Evolutionary conservation across 78 protist genomes (phyloP).

Genomic region (Dictyostelium brefeldianum): DNA sequence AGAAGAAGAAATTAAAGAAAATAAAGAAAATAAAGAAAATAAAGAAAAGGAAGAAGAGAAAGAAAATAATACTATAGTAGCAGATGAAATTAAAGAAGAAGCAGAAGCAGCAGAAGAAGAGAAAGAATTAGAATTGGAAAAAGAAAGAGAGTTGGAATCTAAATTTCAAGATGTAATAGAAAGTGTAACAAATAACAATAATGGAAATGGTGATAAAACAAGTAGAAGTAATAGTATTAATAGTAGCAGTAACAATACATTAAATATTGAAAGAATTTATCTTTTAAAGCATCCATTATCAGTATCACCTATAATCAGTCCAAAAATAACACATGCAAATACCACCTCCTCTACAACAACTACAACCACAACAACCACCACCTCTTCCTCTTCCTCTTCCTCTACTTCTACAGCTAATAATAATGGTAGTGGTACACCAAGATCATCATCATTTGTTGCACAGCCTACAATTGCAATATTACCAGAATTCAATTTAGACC

Average conservation of each 20-base stretch:
- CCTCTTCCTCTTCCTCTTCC: too few species aligned
- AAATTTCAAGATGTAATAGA: neutral
- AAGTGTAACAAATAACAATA: neutral
- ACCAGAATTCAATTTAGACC: constrained; percentile 20
- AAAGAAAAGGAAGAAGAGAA: neutral
- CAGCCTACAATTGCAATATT: constrained; percentile 53
- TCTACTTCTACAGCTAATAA: neutral
- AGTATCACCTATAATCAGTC: neutral
- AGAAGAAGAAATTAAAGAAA: too few species aligned
- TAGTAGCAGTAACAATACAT: neutral
- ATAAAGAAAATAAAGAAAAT: too few species aligned
- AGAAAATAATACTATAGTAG: neutral
- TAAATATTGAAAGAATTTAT: neutral
- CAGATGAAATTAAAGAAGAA: neutral
- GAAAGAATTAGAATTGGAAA: neutral
- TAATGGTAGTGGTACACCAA: neutral
- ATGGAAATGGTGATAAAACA: neutral
- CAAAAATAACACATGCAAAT: neutral
- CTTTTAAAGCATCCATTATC: neutral
- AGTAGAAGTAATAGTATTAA: constrained; percentile 3
- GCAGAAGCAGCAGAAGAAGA: neutral
- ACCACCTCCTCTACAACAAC: neutral
- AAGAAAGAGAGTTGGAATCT: neutral
- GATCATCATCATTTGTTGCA: constrained; percentile 7
- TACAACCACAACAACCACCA: neutral